Conservation (phyloP, 768 basidiomycete species). For the Omphalotus guepiniiformis region DNA sequence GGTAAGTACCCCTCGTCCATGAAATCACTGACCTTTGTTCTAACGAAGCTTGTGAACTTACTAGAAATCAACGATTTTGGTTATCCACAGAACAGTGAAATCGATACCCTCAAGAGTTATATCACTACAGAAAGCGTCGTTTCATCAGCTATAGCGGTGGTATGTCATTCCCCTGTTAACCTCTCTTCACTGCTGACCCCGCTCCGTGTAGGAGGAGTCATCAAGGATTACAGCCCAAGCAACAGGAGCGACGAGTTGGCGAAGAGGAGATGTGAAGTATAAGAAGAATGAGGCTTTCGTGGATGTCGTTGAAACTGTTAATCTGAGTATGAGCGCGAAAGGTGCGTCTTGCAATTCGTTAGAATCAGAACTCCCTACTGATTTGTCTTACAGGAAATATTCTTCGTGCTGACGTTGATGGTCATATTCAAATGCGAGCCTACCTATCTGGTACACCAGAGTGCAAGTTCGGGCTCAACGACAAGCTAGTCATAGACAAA, state of each 20-base stretch:
- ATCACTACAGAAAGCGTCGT: constrained; percentile 98
- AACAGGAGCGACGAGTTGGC: constrained; percentile 95
- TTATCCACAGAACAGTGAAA: constrained; percentile 98
- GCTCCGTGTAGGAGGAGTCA: constrained; percentile 75
- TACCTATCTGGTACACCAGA: constrained; percentile 96
- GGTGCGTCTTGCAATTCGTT: constrained; percentile 40
- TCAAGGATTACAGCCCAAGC: constrained; percentile 97
- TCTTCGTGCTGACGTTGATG: constrained; percentile 95
- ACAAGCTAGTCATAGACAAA: constrained; percentile 96
- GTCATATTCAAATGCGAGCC: constrained; percentile 96
- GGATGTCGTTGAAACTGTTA: constrained; percentile 97
- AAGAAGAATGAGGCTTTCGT: constrained; percentile 99
- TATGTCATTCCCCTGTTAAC: constrained; percentile 29
- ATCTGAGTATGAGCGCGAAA: constrained; percentile 96
- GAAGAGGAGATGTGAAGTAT: constrained; percentile 89
- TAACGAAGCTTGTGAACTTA: background rate
- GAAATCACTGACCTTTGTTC: background rate
- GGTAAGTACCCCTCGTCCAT: constrained; percentile 45
- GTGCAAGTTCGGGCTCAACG: constrained; percentile 98
- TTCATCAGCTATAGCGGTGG: constrained; percentile 78
- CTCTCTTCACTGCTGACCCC: background rate
- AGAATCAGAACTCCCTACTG: background rate
- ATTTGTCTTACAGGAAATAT: constrained; percentile 56
- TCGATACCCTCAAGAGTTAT: constrained; percentile 94
- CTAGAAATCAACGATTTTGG: constrained; percentile 96